Evolutionary conservation across 805 yeast genomes (phyloP).

Genomic region (Alloascoidea africana): DNA sequence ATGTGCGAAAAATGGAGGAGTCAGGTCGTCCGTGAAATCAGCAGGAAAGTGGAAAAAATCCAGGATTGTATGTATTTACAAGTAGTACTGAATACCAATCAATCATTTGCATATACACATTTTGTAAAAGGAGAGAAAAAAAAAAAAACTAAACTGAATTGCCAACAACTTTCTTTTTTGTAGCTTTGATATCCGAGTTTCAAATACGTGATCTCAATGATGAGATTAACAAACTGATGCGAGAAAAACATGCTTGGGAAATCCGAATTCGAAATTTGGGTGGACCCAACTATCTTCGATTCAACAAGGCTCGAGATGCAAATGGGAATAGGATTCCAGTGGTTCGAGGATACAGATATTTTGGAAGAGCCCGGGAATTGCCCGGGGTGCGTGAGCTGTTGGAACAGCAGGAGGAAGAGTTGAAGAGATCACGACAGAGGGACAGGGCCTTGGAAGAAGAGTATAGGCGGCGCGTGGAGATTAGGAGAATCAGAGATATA

Average conservation of each 20-base stretch:
- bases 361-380: conserved; percentile 71
- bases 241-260: conserved; percentile 71
- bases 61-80: conserved; percentile 34
- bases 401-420: conserved; percentile 17
- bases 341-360: conserved; percentile 47
- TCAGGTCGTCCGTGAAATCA: conserved; percentile 48
- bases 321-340: conserved; percentile 11
- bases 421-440: conserved; percentile 9
- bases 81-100: neutral
- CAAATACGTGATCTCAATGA: conserved; percentile 67
- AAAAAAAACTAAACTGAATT: neutral
- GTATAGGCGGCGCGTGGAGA: neutral
- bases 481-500: conserved; percentile 6
- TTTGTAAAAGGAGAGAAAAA: conserved; percentile 2
- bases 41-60: conserved; percentile 40
- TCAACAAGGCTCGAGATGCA: conserved; percentile 2
- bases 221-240: conserved; percentile 45
- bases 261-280: conserved; percentile 53
- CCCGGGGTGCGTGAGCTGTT: conserved; percentile 50
- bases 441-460: conserved; percentile 3
- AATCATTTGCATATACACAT: conserved; percentile 4
- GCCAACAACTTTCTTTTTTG: conserved; percentile 1
- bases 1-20: conserved; percentile 63
- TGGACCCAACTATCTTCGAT: conserved; percentile 46
- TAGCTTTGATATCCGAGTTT: conserved; percentile 33